Evolutionary conservation across 768 basidiomycete species (phyloP).

Genomic region (Erythrobasidium yunnanense): DNA sequence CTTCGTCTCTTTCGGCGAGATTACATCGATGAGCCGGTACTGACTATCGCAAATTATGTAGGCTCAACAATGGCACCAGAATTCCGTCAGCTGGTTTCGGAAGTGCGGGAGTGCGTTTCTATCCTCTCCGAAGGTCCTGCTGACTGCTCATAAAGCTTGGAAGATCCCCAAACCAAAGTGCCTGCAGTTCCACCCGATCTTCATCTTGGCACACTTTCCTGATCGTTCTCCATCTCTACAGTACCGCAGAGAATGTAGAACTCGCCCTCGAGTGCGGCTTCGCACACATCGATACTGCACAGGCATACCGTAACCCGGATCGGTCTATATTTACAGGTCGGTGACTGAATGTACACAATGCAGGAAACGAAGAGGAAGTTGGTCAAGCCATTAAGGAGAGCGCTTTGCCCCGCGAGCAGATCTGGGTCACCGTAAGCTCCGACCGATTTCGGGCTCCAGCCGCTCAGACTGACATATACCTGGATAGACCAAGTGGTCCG

Average conservation of each 20-base stretch:
- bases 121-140: not conserved
- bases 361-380: slow-evolving; percentile 46
- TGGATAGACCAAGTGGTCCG: slow-evolving; percentile 30
- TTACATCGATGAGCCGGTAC: no score
- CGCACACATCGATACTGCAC: slow-evolving; percentile 40
- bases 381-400: slow-evolving; percentile 43
- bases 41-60: no score
- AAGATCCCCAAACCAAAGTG: slow-evolving; percentile 37
- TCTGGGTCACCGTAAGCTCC: slow-evolving; percentile 40
- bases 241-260: slow-evolving; percentile 36
- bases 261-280: slow-evolving; percentile 39
- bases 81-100: slow-evolving; percentile 40
- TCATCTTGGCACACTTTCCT: no score
- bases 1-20: no score
- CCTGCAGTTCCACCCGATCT: no score
- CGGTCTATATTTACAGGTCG: not conserved
- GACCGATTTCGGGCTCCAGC: not conserved
- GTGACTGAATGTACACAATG: not conserved
- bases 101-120: slow-evolving; percentile 18
- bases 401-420: slow-evolving; percentile 41
- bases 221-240: no score
- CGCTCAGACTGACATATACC: not conserved
- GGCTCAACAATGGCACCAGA: slow-evolving; percentile 41
- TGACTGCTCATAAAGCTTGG: slow-evolving; percentile 35
- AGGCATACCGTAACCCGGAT: slow-evolving; percentile 28